Evolutionary conservation across 2,329 filamentous ascomycete species (phyloP), one percentile per base, ranked within the genome.

Genomic region (Periconia digitata): DNA sequence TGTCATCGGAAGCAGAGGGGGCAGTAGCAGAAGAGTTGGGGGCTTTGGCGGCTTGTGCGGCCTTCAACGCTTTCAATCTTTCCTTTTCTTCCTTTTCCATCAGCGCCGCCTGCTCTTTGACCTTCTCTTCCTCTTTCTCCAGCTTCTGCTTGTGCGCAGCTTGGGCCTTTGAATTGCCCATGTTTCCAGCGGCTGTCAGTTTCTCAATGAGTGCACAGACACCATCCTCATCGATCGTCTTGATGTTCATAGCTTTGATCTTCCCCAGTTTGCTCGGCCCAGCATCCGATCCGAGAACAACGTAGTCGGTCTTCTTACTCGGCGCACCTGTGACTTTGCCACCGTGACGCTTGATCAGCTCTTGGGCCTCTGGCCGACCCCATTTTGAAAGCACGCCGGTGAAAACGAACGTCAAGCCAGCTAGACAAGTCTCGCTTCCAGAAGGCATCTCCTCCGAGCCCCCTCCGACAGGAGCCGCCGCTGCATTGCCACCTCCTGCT

Each of bases 221-320:
- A 0, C 94, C 95, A 58, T 95, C 84, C 68, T 99, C 95, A 60
- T 96, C 87, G 64, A 99, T 96, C 0, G 92, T 95, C 71, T 91
- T 96, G 68, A 97, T 84, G 0, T 84, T 84, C 60, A 88, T 76
- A 17, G 90, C 81, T 47, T 82, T 79, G 58, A 99, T 97, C 58
- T 92, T 96, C 56, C 86, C 79, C 35, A 99, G 78, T 69, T 99
- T 99, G 72, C 87, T 95, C 1, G 94, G 94, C 0, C 94, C 94
- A 20, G 95, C 94, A 69, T 97, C 94, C 21, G 81, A 82, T 37
- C 94, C 94, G 2, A 99, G 80, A 15, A 99, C 89, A 39, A 99
- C 91, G 66, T 90, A 99, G 63, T 82, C 94, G 0, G 95, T 99
- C 72, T 96, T 97, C 64, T 86, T 88, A 67, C 92, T 97, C 17